Evolutionary conservation across 2,329 filamentous ascomycete genomes (phyloP).

Genomic region (Macrophomina tecta): DNA sequence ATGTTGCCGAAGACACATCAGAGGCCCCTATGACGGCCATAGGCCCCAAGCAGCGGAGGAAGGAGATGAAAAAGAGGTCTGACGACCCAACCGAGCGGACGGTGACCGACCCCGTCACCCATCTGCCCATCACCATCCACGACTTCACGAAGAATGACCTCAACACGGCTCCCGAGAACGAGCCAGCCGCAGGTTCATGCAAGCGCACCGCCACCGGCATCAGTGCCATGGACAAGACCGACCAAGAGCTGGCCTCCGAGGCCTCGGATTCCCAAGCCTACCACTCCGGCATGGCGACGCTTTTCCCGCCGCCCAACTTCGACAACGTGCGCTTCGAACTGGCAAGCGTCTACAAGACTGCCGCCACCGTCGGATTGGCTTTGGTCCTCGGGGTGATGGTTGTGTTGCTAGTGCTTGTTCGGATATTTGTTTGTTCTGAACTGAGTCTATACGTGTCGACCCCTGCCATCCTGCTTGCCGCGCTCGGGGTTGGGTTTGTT

Average conservation of each 20-base stretch:
- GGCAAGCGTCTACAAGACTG: slow-evolving; percentile 51
- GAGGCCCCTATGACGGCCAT: slow-evolving; percentile 44
- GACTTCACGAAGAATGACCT: slow-evolving; percentile 71
- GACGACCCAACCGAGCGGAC: slow-evolving; percentile 59
- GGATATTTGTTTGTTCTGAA: slow-evolving; percentile 30
- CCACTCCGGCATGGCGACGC: slow-evolving; percentile 49
- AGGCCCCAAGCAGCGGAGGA: slow-evolving; percentile 55
- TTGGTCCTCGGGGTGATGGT: slow-evolving; percentile 44
- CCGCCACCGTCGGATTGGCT: slow-evolving; percentile 49
- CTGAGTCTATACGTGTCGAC: slow-evolving; percentile 35
- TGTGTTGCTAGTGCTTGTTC: slow-evolving; percentile 34
- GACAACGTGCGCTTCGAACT: slow-evolving; percentile 53
- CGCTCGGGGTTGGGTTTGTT: slow-evolving; percentile 39
- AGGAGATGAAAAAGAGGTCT: slow-evolving; percentile 56
- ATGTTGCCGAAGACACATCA: slow-evolving; percentile 52
- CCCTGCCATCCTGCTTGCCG: slow-evolving; percentile 33
- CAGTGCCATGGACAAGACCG: slow-evolving; percentile 47
- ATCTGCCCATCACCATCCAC: slow-evolving; percentile 70
- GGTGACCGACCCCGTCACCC: slow-evolving; percentile 76
- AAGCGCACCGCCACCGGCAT: slow-evolving; percentile 52
- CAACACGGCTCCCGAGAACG: slow-evolving; percentile 54
- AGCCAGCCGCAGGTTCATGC: slow-evolving; percentile 48
- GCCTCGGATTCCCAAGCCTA: slow-evolving; percentile 41
- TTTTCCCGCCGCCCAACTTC: slow-evolving; percentile 62
- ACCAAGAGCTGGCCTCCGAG: slow-evolving; percentile 47